phyloP scores from a whole-genome alignment of 2,329 filamentous ascomycete species.

The Curvularia eragrostidis region DNA sequence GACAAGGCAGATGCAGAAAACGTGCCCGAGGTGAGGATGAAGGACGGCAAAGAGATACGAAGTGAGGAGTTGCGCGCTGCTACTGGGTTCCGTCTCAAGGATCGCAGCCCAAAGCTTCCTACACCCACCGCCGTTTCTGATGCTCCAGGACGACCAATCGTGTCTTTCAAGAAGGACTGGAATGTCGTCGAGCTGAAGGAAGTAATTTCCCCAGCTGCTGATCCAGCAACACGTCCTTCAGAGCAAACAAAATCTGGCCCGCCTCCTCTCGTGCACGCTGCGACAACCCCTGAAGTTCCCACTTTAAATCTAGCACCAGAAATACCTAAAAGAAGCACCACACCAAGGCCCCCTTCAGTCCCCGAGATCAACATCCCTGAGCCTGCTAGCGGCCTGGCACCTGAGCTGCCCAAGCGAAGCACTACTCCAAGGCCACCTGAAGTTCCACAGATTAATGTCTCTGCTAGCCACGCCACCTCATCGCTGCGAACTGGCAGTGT shows the following conservation, averaged over 20 bases:
- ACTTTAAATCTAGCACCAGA: conserved; percentile 59
- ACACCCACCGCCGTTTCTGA: conserved; percentile 92
- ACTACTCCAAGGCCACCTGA: conserved; percentile 34
- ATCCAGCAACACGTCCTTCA: conserved; percentile 27
- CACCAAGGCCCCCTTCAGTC: conserved; percentile 31
- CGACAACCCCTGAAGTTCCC: conserved; percentile 55
- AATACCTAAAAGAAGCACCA: conserved; percentile 22
- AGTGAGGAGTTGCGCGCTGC: conserved; percentile 87
- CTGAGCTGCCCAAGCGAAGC: conserved; percentile 33
- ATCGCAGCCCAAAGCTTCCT: conserved; percentile 85
- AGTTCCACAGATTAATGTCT: conserved; percentile 39
- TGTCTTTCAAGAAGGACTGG: conserved; percentile 92
- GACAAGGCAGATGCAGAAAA: conserved; percentile 40
- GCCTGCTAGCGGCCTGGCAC: conserved; percentile 62
- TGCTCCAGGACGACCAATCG: conserved; percentile 87
- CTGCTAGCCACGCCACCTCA: conserved; percentile 27
- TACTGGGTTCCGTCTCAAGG: conserved; percentile 85
- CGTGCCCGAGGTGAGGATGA: conserved; percentile 59
- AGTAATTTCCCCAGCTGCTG: conserved; percentile 43
- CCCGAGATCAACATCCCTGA: conserved; percentile 37
- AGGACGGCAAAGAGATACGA: conserved; percentile 82
- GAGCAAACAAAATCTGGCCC: conserved; percentile 27
- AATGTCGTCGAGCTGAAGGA: conserved; percentile 75
- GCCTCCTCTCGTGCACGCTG: conserved; percentile 46
- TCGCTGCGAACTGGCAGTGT: conserved; percentile 27